Evolutionary conservation across 495 filamentous ascomycete genomes (phyloP).

Genomic region (Trichoderma orchidacearum): DNA sequence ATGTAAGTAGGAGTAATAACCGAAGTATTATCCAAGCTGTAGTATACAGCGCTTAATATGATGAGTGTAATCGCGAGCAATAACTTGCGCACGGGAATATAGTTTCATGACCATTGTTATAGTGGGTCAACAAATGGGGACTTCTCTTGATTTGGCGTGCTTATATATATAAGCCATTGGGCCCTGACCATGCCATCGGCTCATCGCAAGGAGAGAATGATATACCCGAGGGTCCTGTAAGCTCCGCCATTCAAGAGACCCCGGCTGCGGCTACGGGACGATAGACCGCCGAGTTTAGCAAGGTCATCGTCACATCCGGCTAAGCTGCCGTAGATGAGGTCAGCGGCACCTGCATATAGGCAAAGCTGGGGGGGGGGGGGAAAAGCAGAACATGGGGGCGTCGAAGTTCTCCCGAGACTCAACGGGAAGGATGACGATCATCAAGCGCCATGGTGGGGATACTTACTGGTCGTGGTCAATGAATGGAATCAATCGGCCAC

Average conservation of each 20-base stretch:
- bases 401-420: background rate
- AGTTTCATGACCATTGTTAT: too few relatives aligned
- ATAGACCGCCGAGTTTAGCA: background rate
- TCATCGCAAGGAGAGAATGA: background rate
- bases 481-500: background rate
- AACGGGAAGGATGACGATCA: background rate
- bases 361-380: too few relatives aligned
- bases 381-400: too few relatives aligned
- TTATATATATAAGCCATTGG: too few relatives aligned
- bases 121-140: too few relatives aligned
- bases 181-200: too few relatives aligned
- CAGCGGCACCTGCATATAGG: background rate
- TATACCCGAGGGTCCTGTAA: background rate
- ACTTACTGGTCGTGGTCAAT: background rate
- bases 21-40: too few relatives aligned
- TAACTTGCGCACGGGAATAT: too few relatives aligned
- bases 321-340: background rate
- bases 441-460: background rate
- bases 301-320: background rate
- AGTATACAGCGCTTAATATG: too few relatives aligned
- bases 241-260: background rate
- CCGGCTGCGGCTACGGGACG: background rate
- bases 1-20: too few relatives aligned
- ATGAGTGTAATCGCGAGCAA: too few relatives aligned
- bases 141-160: too few relatives aligned